phyloP scores from a whole-genome alignment of 169 alveolate genomes.

The Condylostoma magnum region DNA sequence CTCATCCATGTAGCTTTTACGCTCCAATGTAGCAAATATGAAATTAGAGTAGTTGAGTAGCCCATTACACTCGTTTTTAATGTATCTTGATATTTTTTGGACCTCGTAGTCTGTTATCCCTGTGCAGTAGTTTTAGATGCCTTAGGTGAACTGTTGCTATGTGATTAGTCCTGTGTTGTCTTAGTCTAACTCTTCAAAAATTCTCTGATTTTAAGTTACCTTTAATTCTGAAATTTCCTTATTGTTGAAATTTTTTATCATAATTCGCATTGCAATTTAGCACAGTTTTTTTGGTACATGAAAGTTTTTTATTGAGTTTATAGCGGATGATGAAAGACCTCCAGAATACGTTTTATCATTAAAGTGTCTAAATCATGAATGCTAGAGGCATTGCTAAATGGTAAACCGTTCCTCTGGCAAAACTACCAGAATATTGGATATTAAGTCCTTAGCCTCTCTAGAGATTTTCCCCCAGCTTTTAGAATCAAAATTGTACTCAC shows the following conservation, averaged over 20 bases:
- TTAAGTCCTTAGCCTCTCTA: neutral
- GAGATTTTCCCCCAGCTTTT: conserved; percentile 21
- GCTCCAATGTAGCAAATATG: conserved; percentile 60
- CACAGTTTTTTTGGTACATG: neutral
- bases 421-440: neutral
- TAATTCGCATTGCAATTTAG: neutral
- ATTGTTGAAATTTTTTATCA: neutral
- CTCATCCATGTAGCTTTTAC: conserved; percentile 35
- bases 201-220: no score
- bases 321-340: conserved; percentile 1
- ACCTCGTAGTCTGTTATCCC: neutral
- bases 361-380: conserved; percentile 7
- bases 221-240: neutral
- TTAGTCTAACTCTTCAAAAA: conserved; percentile 33
- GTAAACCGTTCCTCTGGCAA: conserved; percentile 41
- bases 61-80: conserved; percentile 47
- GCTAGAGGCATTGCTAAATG: conserved; percentile 38
- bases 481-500: neutral
- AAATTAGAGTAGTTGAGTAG: conserved; percentile 67
- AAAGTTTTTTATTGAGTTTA: neutral
- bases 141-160: conserved; percentile 16
- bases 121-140: no score
- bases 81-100: neutral
- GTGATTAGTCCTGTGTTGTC: conserved; percentile 44
- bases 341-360: neutral